Conservation (phyloP, 1,284 basidiomycete species). For the Inonotus obliquus region DNA sequence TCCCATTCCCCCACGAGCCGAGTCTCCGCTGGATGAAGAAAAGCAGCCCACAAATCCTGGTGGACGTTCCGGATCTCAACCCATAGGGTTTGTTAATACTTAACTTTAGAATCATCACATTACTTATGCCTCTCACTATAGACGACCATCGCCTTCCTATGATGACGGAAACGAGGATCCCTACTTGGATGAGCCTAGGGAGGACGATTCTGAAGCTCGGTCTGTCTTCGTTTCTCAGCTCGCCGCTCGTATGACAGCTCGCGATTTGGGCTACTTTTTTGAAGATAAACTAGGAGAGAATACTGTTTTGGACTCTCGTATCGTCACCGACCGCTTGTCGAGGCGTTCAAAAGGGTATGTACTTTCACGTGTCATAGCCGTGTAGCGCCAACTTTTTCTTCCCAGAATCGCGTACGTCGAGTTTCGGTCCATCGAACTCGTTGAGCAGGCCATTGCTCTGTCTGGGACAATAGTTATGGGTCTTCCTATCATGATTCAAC, state of each 20-base stretch:
- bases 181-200: slow-evolving; percentile 72
- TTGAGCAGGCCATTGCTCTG: slow-evolving; percentile 85
- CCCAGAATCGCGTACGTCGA: slow-evolving; percentile 93
- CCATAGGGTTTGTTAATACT: slow-evolving; percentile 22
- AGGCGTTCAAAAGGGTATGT: slow-evolving; percentile 92
- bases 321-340: slow-evolving; percentile 91
- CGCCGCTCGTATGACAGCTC: slow-evolving; percentile 89
- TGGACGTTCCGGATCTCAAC: slow-evolving; percentile 19
- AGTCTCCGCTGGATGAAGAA: slow-evolving; percentile 22
- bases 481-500: slow-evolving; percentile 92
- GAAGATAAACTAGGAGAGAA: slow-evolving; percentile 93
- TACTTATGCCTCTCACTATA: slow-evolving; percentile 25
- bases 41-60: slow-evolving; percentile 10
- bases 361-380: background rate
- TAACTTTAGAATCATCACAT: background rate
- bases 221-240: slow-evolving; percentile 99
- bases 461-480: slow-evolving; percentile 97
- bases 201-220: slow-evolving; percentile 90
- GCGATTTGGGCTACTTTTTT: slow-evolving; percentile 97
- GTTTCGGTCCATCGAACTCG: slow-evolving; percentile 84
- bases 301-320: slow-evolving; percentile 89
- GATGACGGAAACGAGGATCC: slow-evolving; percentile 53
- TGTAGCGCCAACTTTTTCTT: background rate
- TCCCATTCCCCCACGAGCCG: slow-evolving; percentile 21
- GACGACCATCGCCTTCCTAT: slow-evolving; percentile 70